Evolutionary conservation across 768 basidiomycete genomes (phyloP).

Genomic region (Russula emetica): DNA sequence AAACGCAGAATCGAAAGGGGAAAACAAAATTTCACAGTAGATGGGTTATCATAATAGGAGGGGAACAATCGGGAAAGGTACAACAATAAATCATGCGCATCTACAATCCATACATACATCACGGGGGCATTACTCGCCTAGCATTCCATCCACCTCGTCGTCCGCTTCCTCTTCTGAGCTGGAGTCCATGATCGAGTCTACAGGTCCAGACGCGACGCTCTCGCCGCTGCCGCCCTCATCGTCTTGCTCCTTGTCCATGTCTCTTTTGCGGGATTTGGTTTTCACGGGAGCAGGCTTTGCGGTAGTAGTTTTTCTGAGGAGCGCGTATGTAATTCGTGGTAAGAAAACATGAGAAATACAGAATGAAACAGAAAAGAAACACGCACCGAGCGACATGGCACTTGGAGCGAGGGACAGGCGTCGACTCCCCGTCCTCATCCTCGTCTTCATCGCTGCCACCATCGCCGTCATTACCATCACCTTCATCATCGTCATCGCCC

Average conservation of each 20-base stretch:
- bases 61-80: conserved; percentile 8
- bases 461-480: conserved; percentile 29
- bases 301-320: background rate
- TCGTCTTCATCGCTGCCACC: conserved; percentile 17
- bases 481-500: conserved; percentile 35
- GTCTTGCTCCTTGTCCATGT: background rate
- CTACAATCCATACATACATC: background rate
- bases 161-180: conserved; percentile 23
- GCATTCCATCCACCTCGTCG: conserved; percentile 26
- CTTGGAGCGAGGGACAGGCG: conserved; percentile 24
- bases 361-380: background rate
- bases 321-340: background rate
- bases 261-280: background rate
- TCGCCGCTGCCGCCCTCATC: background rate
- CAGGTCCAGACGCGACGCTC: conserved; percentile 4
- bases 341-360: background rate
- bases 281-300: background rate
- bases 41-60: background rate
- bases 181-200: conserved; percentile 28
- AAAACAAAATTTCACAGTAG: background rate
- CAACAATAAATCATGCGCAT: conserved; percentile 20
- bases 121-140: conserved; percentile 12
- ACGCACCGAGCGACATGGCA: conserved; percentile 10
- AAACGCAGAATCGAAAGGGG: background rate
- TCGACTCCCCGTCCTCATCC: conserved; percentile 20